Conservation (phyloP, 2,329 filamentous ascomycete genomes). For the Colletotrichum orchidophilum region DNA sequence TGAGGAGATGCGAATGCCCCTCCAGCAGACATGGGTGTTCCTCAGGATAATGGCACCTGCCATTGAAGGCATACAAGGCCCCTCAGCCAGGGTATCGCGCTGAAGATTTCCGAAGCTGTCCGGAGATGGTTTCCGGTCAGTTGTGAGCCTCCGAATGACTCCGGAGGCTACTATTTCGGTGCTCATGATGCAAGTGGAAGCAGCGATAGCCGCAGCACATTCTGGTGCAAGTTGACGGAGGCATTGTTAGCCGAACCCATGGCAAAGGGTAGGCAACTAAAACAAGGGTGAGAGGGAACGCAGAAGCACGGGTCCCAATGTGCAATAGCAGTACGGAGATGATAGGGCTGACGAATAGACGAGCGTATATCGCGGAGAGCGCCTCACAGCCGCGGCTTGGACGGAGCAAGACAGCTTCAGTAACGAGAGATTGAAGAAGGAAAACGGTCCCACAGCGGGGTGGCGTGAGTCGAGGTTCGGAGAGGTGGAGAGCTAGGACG, state of each 20-base stretch:
- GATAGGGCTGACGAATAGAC: not conserved
- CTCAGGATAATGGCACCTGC: not conserved
- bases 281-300: not conserved
- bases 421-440: not conserved
- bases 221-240: not conserved
- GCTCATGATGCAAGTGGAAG: not conserved
- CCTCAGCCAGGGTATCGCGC: not conserved
- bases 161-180: conserved; percentile 8
- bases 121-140: not conserved
- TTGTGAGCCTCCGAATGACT: not conserved
- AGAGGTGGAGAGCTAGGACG: not conserved
- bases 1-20: not conserved
- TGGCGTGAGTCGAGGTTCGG: not conserved
- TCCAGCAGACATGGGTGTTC: not conserved
- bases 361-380: conserved; percentile 2
- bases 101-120: not conserved
- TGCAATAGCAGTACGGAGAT: not conserved
- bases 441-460: not conserved
- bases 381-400: not conserved
- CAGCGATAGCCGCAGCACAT: not conserved
- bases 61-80: not conserved
- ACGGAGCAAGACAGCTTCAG: not conserved
- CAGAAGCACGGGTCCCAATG: not conserved
- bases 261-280: not conserved
- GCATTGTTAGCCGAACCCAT: not conserved